Evolutionary conservation across 306 rosid species (phyloP).

Genomic region (Elaeagnus macrophylla): DNA sequence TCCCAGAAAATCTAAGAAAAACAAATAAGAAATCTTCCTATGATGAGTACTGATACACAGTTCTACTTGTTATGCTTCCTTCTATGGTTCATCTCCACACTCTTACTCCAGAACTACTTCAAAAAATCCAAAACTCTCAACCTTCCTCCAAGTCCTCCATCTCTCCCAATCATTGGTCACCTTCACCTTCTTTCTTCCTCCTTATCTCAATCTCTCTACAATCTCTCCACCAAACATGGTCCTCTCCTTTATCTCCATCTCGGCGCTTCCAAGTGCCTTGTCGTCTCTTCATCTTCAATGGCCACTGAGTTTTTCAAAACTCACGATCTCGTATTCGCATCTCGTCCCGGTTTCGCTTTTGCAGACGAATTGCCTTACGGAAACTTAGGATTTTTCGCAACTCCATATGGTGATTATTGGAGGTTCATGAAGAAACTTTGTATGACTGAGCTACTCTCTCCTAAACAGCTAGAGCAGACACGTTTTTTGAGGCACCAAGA

Average conservation of each 20-base stretch:
- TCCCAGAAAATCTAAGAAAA: too few relatives aligned
- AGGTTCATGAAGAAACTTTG: conserved; percentile 55
- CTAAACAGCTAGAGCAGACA: conserved; percentile 24
- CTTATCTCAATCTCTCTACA: conserved; percentile 45
- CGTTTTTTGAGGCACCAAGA: conserved; percentile 30
- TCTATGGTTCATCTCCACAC: too few relatives aligned
- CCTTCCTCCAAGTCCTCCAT: conserved; percentile 28
- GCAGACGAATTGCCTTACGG: conserved; percentile 29
- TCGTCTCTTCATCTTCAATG: conserved; percentile 41
- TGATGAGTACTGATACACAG: too few relatives aligned
- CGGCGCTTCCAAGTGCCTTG: conserved; percentile 42
- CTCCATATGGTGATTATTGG: conserved; percentile 53
- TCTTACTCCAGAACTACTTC: too few relatives aligned
- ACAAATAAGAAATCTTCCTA: too few relatives aligned
- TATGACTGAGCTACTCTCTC: conserved; percentile 42
- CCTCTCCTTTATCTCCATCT: conserved; percentile 38
- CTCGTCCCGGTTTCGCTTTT: conserved; percentile 43
- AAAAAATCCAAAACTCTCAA: too few relatives aligned
- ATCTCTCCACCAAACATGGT: conserved; percentile 36
- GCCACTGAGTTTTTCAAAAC: conserved; percentile 49
- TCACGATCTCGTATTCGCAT: conserved; percentile 37
- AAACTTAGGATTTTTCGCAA: conserved; percentile 37
- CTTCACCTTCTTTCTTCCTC: conserved; percentile 40
- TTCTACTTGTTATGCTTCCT: too few relatives aligned
- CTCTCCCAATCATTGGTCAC: conserved; percentile 38